phyloP scores from a whole-genome alignment of 2,329 filamentous ascomycete genomes.

The Falciphora oryzae region DNA sequence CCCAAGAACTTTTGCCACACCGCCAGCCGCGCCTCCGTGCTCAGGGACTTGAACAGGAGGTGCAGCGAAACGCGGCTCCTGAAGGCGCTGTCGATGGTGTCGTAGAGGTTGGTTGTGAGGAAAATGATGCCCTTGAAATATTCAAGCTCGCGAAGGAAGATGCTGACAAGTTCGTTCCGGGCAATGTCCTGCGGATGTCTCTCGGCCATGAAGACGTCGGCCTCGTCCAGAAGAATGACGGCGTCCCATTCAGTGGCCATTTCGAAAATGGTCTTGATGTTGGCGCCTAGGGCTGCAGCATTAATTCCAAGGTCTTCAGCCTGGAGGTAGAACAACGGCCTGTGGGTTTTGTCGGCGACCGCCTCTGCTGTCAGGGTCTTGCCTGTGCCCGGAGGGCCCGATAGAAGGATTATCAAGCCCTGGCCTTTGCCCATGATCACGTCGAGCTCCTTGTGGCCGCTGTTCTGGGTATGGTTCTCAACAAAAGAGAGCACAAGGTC shows the following conservation, averaged over 20 bases:
- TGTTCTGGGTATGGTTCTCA: constrained; percentile 31
- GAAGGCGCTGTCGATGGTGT: constrained; percentile 33
- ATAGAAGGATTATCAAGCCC: constrained; percentile 23
- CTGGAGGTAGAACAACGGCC: constrained; percentile 39
- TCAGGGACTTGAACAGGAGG: constrained; percentile 36
- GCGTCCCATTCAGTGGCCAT: constrained; percentile 45
- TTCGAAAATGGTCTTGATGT: constrained; percentile 39
- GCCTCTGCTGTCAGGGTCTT: constrained; percentile 38
- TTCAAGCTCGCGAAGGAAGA: constrained; percentile 40
- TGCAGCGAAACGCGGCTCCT: constrained; percentile 41
- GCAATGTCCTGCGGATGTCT: constrained; percentile 38
- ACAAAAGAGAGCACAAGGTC: constrained; percentile 42
- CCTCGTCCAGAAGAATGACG: constrained; percentile 46
- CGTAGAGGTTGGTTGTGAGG: constrained; percentile 42
- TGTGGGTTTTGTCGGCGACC: constrained; percentile 34
- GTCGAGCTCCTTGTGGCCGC: constrained; percentile 25
- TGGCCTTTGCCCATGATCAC: constrained; percentile 36
- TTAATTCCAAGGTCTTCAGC: constrained; percentile 42
- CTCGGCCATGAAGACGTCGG: constrained; percentile 46
- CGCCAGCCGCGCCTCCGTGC: constrained; percentile 28
- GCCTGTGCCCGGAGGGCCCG: constrained; percentile 40
- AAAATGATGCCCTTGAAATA: constrained; percentile 40
- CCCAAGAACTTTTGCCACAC: constrained; percentile 43
- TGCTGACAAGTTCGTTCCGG: constrained; percentile 43
- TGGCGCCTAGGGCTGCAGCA: constrained; percentile 37